Evolutionary conservation across 257 asterid species (phyloP).

Genomic region (Solanum tacnaense): DNA sequence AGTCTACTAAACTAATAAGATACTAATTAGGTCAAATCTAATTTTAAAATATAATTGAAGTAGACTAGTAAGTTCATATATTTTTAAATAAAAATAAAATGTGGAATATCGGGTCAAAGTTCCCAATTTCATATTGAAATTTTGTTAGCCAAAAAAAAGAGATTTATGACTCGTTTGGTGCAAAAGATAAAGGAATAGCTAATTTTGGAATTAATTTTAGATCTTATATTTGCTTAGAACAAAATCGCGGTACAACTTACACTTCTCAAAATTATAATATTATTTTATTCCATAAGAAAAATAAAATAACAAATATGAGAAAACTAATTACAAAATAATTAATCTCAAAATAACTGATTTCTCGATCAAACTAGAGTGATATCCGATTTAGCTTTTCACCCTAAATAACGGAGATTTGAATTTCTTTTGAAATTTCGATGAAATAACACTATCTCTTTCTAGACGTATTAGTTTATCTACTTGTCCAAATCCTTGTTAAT

Average conservation of each 20-base stretch:
- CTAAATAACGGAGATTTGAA: not conserved
- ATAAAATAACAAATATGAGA: rapidly evolving
- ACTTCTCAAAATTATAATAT: too few relatives aligned
- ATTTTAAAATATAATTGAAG: not conserved
- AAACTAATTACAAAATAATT: too few relatives aligned
- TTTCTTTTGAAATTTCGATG: not conserved
- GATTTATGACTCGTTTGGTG: too few relatives aligned
- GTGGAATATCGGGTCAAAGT: not conserved
- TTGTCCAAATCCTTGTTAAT: constrained; percentile 3
- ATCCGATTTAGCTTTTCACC: not conserved
- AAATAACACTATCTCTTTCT: not conserved
- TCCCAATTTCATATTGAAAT: not conserved
- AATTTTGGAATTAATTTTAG: not conserved
- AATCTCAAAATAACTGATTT: too few relatives aligned
- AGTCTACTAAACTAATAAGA: not conserved
- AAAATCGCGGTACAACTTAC: rapidly evolving
- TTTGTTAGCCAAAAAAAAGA: not conserved
- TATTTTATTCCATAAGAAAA: too few relatives aligned
- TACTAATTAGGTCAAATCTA: not conserved
- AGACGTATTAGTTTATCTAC: not conserved
- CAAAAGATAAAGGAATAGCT: not conserved
- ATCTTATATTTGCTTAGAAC: not conserved
- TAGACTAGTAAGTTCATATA: not conserved
- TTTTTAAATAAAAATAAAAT: not conserved
- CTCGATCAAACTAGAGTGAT: not conserved